Base-by-base conservation (phyloP, 352 stramenopile genomes). In the Thalassiosira mediterranea region DNA sequence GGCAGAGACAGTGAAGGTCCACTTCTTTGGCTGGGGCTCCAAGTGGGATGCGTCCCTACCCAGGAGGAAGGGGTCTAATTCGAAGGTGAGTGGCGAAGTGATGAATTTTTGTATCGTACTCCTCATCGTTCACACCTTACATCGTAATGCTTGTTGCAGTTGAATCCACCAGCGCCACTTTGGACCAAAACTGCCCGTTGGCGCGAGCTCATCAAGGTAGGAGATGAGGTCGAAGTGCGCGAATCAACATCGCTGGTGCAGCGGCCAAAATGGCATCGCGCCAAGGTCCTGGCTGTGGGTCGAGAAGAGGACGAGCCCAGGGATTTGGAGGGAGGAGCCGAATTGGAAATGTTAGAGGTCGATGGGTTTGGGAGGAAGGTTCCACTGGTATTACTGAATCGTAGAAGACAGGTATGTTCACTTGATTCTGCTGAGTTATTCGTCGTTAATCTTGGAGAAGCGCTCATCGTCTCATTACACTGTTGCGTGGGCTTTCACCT, bases 11-110 rank as follows among this genome's bases (percentile, higher is more conserved):
- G 66, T 92, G 0, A 92, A 72, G 37, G 86, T 93, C 4, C 88
- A 93, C 72, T 93, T 88, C 49, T 72, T 87, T 70, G 88, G 88
- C 42, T 93, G 88, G 88, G 74, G 71, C 11, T 84, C 70, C 0
- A 77, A 66, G 60, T 93, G 88, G 88, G 80, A 93, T 82, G 47
- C 31, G 0, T 76, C 46, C 17, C 52, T 88, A 25, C 79, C 60
- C 1, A 60, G 79, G 65, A 58, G 37, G 42, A 72, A 71, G 19
- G 60, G 15, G 25, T 48, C n/a, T 32, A 38, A 25, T 25, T 64
- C 23, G 13, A 66, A 65, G 57, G 63, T 76, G 15, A 44, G 59
- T 68, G 19, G 19, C 4, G 29, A 59, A 59, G 7, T 32, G 3
- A 59, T 15, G 51, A 32, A 37, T 59, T 26, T n/a, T n/a, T 29